Base-by-base conservation (phyloP, 371 early-diverging fungal species). In the Umbelopsis sp. region DNA sequence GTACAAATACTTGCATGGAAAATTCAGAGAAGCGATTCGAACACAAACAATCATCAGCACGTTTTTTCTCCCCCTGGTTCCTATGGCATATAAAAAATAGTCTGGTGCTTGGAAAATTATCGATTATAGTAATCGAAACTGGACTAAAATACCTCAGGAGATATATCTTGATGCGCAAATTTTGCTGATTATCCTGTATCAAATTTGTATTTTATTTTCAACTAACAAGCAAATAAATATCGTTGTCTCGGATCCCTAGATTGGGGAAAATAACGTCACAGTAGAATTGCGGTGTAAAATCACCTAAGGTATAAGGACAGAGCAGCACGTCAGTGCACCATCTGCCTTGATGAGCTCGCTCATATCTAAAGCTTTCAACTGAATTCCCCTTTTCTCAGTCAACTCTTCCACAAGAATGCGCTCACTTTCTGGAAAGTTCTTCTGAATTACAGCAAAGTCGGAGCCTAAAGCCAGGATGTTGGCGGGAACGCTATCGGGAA, bases 311-410 rank as follows among this genome's bases (percentile, higher is more conserved):
- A 73, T 62, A n/a, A 74, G 57, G 38, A 74, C 69, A 38, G 77
- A 76, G 63, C 77, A 74, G 45, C 79, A 79, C 6, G 79, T 79
- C 63, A 79, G 50, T 18, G 77, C 71, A 0, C 80, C 75, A 50
- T 79, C 80, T 16, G 75, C 75, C 35, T 76, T 75, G 50, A 79
- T 76, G 3, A 79, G 65, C 65, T 79, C 75, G 63, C 75, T 71
- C 79, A 79, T 79, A 50, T 71, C 64, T 29, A 76, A 48, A 35
- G 71, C 51, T n/a, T 72, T 44, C 1, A 79, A 20, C 63, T 66
- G 20, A 0, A 64, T 44, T 3, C 72, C 72, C 14, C 69, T 65
- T 44, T 67, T 63, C 4, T 64, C 16, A 25, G 67, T 52, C 16
- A 74, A 45, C 46, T 69, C 70, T 2, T 67, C 48, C 10, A 62